Evolutionary conservation across 2,329 filamentous ascomycete species (phyloP), one percentile per base, ranked within the genome.

Genomic region (Botryotinia narcissicola): DNA sequence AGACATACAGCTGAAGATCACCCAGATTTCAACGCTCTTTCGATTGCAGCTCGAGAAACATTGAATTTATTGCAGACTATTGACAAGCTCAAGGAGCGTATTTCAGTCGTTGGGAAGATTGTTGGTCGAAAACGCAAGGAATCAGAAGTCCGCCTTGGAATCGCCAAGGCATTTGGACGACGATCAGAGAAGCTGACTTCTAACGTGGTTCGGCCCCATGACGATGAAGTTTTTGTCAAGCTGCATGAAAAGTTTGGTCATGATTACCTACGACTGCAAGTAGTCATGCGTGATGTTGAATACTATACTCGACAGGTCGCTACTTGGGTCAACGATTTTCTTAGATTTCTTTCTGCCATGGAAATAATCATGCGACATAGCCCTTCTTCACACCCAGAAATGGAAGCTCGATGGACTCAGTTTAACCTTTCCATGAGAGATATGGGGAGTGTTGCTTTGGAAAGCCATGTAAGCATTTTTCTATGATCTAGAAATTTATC

Each of bases 61-160:
- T 89, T 92, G 76, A 87, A 87, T 54, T 92, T 95, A 16, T 89
- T 93, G 35, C 88, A 92, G 71, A 92, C 95, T 75, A 98, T 98
- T 82, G 97, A 99, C 83, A 94, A 97, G 81, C 91, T 94, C 72
- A 98, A 98, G 84, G 97, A 95, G 84, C 95, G 97, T 71, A 94
- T 95, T 74, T 94, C 98, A 82, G 89, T 97, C 64, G 93, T 98
- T 37, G 94, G 94, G 6, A 92, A 97, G 82, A 95, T 97, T 73
- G 93, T 98, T 44, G 88, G 82, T 60, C 88, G 93, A 73, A 95
- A 95, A 81, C 90, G 93, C 76, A 97, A 97, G 80, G 93, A 97
- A 77, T 95, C 93, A 0, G 94, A 97, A 81, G 91, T 96, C 75
- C 91, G 93, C 74, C 88, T 90, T n/a, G 93, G 93, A 37, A 86